Percentiles rank a stretch among this genome's conserved stretches.
phyloP scores from a whole-genome alignment of 179 eudicot species.

The Nepenthes alata region DNA sequence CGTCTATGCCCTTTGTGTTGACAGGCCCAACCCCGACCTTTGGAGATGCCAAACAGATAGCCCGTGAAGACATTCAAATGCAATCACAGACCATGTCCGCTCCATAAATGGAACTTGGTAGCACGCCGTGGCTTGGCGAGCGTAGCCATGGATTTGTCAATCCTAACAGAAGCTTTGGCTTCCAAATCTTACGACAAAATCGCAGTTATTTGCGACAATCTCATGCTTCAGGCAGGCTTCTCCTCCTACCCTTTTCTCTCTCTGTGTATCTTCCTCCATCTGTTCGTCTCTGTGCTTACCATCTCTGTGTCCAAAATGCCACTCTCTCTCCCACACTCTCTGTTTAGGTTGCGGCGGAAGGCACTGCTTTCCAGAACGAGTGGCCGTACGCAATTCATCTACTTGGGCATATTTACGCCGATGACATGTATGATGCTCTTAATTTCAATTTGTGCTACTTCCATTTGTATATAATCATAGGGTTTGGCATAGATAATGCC shows the following conservation, averaged over 20 bases:
- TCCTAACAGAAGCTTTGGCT: slow-evolving; percentile 48
- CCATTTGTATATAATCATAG: not conserved
- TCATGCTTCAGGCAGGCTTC: slow-evolving; percentile 52
- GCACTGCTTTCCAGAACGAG: slow-evolving; percentile 43
- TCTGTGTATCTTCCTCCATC: no score
- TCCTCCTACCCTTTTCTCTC: no score
- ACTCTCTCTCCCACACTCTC: not conserved
- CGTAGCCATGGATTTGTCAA: slow-evolving; percentile 50
- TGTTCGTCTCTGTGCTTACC: not conserved
- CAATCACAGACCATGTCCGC: no score
- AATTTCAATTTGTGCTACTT: not conserved
- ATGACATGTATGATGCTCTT: slow-evolving; percentile 43
- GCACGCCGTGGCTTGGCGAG: not conserved
- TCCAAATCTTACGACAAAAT: slow-evolving; percentile 45
- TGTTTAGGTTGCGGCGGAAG: slow-evolving; percentile 54
- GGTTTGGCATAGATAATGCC: not conserved
- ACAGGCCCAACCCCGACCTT: no score
- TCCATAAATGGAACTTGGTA: not conserved
- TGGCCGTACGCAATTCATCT: slow-evolving; percentile 91
- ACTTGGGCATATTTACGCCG: slow-evolving; percentile 50
- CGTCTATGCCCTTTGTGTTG: no score
- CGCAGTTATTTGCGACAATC: slow-evolving; percentile 54
- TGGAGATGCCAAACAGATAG: no score
- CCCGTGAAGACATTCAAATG: no score
- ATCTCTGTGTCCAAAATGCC: slow-evolving; percentile 5